Base-by-base conservation (phyloP, 2,329 filamentous ascomycete genomes). In the Thermomyces lanuginosus region DNA sequence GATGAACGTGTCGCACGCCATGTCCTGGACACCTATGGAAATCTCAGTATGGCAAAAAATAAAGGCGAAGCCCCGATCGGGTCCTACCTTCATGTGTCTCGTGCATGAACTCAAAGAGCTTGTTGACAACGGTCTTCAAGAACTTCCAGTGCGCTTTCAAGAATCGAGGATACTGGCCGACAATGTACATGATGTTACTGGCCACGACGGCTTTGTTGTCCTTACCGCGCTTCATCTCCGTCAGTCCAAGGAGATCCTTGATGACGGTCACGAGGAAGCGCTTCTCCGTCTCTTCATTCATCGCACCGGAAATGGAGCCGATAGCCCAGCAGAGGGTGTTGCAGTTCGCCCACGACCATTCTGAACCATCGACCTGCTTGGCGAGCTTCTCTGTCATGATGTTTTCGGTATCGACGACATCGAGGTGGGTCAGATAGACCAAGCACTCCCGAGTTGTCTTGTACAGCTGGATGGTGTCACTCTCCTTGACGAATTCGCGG, bases 121-220 rank as follows among this genome's bases (percentile, higher is more conserved):
- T 98, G 61, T 98, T 98, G 46, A 98, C 89, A 10, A 98, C 89
- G 2, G 89, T 98, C 72, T 98, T 98, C 30, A 98, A 64, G 60
- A 98, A 98, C 54, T 98, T 98, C 89, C 89, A 98, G 55, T 98
- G 89, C 1, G 89, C 89, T 62, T 98, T 98, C 44, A 98, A 62
- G 61, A 98, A 98, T 11, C 89, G 80, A 19, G 89, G 89, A 49
- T 98, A 98, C 50, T 98, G 89, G 32, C 89, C 89, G 35, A 98
- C 89, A 58, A 98, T 98, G 53, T 98, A 98, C 89, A 98, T 98
- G 47, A 98, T 98, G 60, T 98, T 98, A 59, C 82, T 92, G 36
- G 89, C 89, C 21, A 98, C 89, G 6, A 98, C 89, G 8, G 89
- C 89, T 54, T 98, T 98, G 68, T 98, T 98, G 61, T 98, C 89